Base-by-base conservation (phyloP, 2,329 filamentous ascomycete genomes). In the Pseudogymnoascus destructans region DNA sequence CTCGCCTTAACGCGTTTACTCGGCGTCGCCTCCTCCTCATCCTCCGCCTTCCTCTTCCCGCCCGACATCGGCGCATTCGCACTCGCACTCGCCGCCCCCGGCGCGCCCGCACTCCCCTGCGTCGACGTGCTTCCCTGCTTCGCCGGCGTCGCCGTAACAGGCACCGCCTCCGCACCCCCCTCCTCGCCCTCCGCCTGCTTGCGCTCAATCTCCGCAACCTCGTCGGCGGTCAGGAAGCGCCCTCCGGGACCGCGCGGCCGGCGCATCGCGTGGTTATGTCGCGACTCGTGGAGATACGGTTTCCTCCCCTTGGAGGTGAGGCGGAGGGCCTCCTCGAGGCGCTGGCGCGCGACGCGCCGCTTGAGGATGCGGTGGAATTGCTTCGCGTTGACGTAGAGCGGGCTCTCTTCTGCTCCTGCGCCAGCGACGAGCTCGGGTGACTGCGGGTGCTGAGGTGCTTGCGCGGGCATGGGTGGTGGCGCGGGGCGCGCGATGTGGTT, bases 301-400 rank as follows among this genome's bases (percentile, higher is more conserved):
- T 96, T 97, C 33, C 93, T 84, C 23, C 92, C 92, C 73, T 98
- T 98, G 8, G 87, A 95, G 0, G 93, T 97, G 59, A 97, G 75
- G 40, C 93, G 83, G 42, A 98, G 74, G 58, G 91, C 88, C 71
- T 98, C 93, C 71, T 98, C 93, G 13, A 98, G 77, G 70, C 89
- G 89, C 72, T 97, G 93, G 32, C 93, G 82, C 5, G 93, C 93
- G 63, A 97, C 89, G 60, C 93, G 82, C 59, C 93, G 82, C 77
- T 98, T 97, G 58, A 98, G 74, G 55, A 98, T 98, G 23, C 93
- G 87, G 70, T 98, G 93, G 66, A 98, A 98, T 68, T 98, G 93
- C 71, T 98, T 98, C 4, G 93, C 93, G 67, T 98, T 98, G 67
- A 98, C 93, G 66, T 98, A 98, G 0, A 98, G 76, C 0, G 93